Percentiles rank a stretch among this genome's conserved stretches.
Conservation (phyloP, 148 eudicot genomes). For the Cornus suecica region DNA sequence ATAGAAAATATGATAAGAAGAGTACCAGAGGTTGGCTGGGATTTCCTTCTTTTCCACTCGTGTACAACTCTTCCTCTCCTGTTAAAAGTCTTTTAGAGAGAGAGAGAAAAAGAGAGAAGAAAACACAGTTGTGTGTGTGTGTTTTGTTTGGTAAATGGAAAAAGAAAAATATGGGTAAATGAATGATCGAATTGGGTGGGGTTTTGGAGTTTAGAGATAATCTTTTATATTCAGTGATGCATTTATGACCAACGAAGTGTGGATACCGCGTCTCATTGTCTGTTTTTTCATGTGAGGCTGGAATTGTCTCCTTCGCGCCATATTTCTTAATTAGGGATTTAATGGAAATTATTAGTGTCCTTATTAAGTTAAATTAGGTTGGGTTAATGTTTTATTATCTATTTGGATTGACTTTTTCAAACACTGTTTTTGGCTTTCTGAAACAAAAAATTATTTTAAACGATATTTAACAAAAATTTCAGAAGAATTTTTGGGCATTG, state of each 20-base stretch:
- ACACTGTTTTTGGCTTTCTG: too few species aligned
- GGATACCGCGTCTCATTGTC: neutral
- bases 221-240: neutral
- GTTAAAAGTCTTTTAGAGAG: neutral
- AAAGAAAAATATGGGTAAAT: conserved; percentile 38
- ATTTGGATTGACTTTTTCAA: too few species aligned
- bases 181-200: neutral
- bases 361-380: too few species aligned
- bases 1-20: neutral
- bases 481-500: too few species aligned
- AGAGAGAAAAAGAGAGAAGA: neutral
- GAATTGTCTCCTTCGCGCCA: neutral
- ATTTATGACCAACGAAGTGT: conserved; percentile 1
- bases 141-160: conserved; percentile 14
- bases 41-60: neutral
- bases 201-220: too few species aligned
- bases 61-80: conserved; percentile 4
- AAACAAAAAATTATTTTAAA: too few species aligned
- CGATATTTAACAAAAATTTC: too few species aligned
- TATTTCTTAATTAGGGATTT: too few species aligned
- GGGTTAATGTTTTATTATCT: too few species aligned
- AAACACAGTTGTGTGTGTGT: neutral
- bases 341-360: too few species aligned
- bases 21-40: neutral
- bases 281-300: neutral